phyloP scores from a whole-genome alignment of 495 filamentous ascomycete genomes.

The Penicillium diatomitis region DNA sequence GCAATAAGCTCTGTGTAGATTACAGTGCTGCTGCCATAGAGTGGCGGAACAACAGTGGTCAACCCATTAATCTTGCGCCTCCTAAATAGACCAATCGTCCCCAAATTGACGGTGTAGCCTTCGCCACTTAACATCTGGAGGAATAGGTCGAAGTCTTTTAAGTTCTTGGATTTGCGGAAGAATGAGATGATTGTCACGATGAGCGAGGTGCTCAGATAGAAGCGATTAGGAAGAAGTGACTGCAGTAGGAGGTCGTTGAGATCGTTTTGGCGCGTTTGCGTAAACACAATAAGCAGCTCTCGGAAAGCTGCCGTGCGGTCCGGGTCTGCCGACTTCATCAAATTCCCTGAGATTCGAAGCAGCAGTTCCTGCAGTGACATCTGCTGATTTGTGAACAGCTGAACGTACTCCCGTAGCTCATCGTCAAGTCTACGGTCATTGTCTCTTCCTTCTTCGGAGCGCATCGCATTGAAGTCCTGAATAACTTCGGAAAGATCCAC shows the following conservation, averaged over 20 bases:
- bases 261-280: slow-evolving; percentile 33
- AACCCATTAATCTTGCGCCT: slow-evolving; percentile 26
- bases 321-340: slow-evolving; percentile 26
- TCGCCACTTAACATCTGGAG: slow-evolving; percentile 31
- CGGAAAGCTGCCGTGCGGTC: slow-evolving; percentile 27
- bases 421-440: slow-evolving; percentile 18
- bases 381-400: slow-evolving; percentile 17
- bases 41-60: slow-evolving; percentile 28
- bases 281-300: slow-evolving; percentile 31
- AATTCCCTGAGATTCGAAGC: slow-evolving; percentile 26
- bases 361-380: slow-evolving; percentile 32
- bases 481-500: slow-evolving; percentile 23
- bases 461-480: slow-evolving; percentile 8
- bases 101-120: slow-evolving; percentile 29
- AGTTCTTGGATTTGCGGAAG: slow-evolving; percentile 35
- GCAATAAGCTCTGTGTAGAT: slow-evolving; percentile 28
- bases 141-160: slow-evolving; percentile 35
- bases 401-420: slow-evolving; percentile 24
- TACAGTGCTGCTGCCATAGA: slow-evolving; percentile 26
- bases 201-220: slow-evolving; percentile 26
- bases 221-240: slow-evolving; percentile 31
- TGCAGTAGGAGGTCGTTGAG: slow-evolving; percentile 30
- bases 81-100: slow-evolving; percentile 13
- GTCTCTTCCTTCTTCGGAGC: slow-evolving; percentile 6
- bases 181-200: slow-evolving; percentile 29